phyloP scores from a whole-genome alignment of 2,329 filamentous ascomycete species.

The Ceratocystis huliohia region DNA sequence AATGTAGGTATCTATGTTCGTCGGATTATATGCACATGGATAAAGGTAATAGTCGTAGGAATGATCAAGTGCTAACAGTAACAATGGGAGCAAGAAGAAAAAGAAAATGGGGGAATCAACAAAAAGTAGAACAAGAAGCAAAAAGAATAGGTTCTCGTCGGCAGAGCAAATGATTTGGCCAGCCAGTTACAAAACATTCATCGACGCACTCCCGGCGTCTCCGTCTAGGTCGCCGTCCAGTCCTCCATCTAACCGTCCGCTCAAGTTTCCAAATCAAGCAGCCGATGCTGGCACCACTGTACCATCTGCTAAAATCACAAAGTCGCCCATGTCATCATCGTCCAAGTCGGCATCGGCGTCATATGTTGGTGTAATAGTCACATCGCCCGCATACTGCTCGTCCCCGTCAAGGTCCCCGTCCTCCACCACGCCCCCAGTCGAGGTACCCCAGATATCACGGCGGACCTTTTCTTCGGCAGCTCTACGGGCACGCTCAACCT shows the following conservation, averaged over 20 bases:
- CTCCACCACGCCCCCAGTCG: constrained; percentile 33
- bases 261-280: background rate
- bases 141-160: background rate
- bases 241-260: no score
- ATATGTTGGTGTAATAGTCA: constrained; percentile 7
- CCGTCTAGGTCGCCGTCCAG: no score
- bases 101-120: background rate
- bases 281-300: constrained; percentile 16
- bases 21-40: background rate
- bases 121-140: background rate
- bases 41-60: constrained; percentile 4
- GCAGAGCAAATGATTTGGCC: background rate
- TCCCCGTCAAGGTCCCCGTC: constrained; percentile 25
- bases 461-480: constrained; percentile 78
- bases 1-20: constrained; percentile 1
- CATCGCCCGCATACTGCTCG: constrained; percentile 17
- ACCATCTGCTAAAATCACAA: constrained; percentile 20
- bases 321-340: constrained; percentile 20
- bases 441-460: constrained; percentile 58
- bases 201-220: background rate
- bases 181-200: background rate
- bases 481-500: constrained; percentile 73
- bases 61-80: constrained; percentile 8
- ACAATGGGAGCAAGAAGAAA: background rate
- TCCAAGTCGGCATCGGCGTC: constrained; percentile 10